These are phyloP conservation scores for Pisolithus albus DNA, from an alignment of 768 basidiomycete genomes.

Conservation along the genomic window DNA sequence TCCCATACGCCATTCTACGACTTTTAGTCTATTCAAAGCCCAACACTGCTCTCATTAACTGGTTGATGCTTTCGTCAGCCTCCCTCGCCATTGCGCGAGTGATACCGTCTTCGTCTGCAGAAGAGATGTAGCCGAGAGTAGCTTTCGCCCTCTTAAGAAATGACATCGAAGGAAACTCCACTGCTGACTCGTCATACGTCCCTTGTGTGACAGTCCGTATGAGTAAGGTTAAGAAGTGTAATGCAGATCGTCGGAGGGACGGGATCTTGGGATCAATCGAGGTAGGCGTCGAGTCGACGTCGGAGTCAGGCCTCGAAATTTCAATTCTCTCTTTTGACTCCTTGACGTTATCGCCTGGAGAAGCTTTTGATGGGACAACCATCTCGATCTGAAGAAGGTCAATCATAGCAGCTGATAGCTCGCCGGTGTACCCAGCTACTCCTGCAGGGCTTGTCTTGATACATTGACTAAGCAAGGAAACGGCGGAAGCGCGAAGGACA, in stretches of 20 bases:
- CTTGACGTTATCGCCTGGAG: conserved; percentile 12
- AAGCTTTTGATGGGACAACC: conserved; percentile 17
- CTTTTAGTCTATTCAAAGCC: conserved; percentile 8
- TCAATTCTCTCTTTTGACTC: conserved; percentile 8
- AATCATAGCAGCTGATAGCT: conserved; percentile 61
- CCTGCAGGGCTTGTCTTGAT: conserved; percentile 58
- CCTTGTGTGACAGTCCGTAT: conserved; percentile 53
- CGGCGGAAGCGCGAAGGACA: conserved; percentile 59
- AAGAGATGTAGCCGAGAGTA: conserved; percentile 62
- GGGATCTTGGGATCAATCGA: conserved; percentile 60
- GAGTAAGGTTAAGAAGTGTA: conserved; percentile 73
- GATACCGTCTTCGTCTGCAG: conserved; percentile 65
- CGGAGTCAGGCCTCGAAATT: conserved; percentile 7
- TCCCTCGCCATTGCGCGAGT: conserved; percentile 76
- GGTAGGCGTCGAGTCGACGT: conserved; percentile 54
- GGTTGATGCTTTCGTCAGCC: conserved; percentile 46
- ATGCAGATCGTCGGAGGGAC: conserved; percentile 73
- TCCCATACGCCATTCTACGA: neutral
- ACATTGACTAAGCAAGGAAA: conserved; percentile 70
- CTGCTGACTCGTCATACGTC: conserved; percentile 35
- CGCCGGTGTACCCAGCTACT: conserved; percentile 52
- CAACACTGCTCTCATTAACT: conserved; percentile 43
- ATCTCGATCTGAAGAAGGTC: conserved; percentile 71
- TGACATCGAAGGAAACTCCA: conserved; percentile 17
- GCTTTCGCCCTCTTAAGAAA: conserved; percentile 45